Evolutionary conservation across 345 rosid genomes (phyloP).

Genomic region (Geranium rotundifolium): DNA sequence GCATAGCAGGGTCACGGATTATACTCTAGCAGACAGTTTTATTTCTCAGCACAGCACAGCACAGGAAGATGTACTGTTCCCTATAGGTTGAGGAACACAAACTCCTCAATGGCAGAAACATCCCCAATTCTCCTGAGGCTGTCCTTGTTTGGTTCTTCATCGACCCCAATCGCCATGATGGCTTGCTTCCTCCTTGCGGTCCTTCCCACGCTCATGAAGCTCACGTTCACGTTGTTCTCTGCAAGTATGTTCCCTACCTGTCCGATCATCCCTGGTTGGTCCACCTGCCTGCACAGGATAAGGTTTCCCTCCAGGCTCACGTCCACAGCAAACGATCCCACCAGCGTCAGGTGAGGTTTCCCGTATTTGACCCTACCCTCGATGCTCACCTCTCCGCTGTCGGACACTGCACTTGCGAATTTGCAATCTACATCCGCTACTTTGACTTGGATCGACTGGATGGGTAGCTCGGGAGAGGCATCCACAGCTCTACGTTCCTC

Average conservation of each 20-base stretch:
- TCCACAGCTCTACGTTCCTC: conserved; percentile 55
- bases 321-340: conserved; percentile 63
- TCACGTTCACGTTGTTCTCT: conserved; percentile 58
- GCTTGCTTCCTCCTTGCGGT: conserved; percentile 44
- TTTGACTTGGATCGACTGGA: conserved; percentile 54
- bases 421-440: conserved; percentile 50
- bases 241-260: conserved; percentile 66
- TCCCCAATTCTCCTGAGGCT: conserved; percentile 44
- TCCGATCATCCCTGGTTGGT: conserved; percentile 87
- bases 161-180: conserved; percentile 83
- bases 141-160: conserved; percentile 58
- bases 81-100: conserved; percentile 55
- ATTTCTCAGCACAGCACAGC: neutral
- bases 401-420: conserved; percentile 55
- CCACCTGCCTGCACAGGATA: conserved; percentile 65
- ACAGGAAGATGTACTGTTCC: neutral
- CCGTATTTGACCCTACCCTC: conserved; percentile 72
- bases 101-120: conserved; percentile 62
- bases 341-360: conserved; percentile 43
- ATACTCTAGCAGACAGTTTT: too few species aligned
- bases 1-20: too few species aligned
- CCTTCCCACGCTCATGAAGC: conserved; percentile 81
- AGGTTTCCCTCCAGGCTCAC: conserved; percentile 78
- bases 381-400: conserved; percentile 45
- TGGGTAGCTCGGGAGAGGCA: conserved; percentile 42